A percentile compares a stretch with the other conserved stretches of the same genome.
phyloP scores from a whole-genome alignment of 1,284 basidiomycete species.

The Schizopora paradoxa region DNA sequence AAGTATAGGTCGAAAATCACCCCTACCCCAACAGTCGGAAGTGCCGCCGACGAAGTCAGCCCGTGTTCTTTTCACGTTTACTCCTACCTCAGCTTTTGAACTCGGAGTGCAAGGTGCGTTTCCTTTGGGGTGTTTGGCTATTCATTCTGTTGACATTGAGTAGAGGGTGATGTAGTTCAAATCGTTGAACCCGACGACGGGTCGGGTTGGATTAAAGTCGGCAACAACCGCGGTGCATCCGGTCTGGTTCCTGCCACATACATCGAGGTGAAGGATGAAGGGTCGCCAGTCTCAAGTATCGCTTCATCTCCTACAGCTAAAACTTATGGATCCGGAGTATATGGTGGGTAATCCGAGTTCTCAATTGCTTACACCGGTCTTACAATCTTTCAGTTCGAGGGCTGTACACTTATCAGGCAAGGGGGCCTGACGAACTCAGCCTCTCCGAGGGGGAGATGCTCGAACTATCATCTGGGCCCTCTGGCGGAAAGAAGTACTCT shows the following conservation, averaged over 20 bases:
- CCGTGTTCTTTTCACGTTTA: constrained; percentile 65
- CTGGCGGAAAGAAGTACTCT: constrained; percentile 58
- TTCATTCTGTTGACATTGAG: constrained; percentile 18
- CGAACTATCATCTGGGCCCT: constrained; percentile 54
- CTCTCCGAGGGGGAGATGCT: constrained; percentile 57
- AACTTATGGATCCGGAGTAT: constrained; percentile 35
- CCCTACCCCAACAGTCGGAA: too few relatives aligned
- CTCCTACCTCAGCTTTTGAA: constrained; percentile 71
- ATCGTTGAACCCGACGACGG: constrained; percentile 75
- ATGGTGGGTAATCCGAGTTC: constrained; percentile 36
- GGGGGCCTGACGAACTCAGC: constrained; percentile 64
- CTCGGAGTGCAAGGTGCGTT: constrained; percentile 55
- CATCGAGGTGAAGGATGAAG: constrained; percentile 39
- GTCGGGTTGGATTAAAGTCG: constrained; percentile 81
- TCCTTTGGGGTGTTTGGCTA: constrained; percentile 12
- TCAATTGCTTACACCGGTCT: constrained; percentile 2
- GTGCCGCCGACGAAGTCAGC: constrained; percentile 30
- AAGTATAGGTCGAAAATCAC: too few relatives aligned
- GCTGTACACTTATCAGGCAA: constrained; percentile 63
- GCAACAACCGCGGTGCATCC: constrained; percentile 47
- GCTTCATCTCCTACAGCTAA: constrained; percentile 12
- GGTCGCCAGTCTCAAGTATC: constrained; percentile 10
- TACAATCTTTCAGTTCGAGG: constrained; percentile 51
- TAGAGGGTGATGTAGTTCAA: constrained; percentile 56
- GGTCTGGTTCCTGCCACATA: constrained; percentile 80